Evolutionary conservation across 2,329 filamentous ascomycete species (phyloP).

Genomic region (Leptographium radiaticola): DNA sequence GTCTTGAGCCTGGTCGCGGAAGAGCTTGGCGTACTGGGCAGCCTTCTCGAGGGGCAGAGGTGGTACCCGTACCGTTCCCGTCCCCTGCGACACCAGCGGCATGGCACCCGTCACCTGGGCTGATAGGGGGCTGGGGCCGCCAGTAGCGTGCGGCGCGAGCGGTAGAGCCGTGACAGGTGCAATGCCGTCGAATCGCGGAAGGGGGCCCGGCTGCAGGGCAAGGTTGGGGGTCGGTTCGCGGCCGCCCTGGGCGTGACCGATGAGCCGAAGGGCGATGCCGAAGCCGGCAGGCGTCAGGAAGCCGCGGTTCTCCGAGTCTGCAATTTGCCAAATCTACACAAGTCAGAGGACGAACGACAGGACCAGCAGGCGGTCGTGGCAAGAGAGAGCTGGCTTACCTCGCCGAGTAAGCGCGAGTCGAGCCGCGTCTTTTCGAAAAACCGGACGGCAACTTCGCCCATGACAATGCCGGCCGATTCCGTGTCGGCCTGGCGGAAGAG

Average conservation of each 20-base stretch:
- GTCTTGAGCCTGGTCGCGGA: constrained; percentile 74
- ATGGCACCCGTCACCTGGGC: constrained; percentile 45
- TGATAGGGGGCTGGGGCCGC: constrained; percentile 25
- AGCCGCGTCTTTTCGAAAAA: constrained; percentile 97
- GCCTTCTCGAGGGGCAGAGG: constrained; percentile 81
- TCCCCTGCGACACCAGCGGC: constrained; percentile 7
- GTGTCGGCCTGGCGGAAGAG: constrained; percentile 89
- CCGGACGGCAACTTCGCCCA: constrained; percentile 88
- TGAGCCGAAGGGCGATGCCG: constrained; percentile 81
- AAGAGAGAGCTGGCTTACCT: constrained; percentile 41
- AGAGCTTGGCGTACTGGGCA: constrained; percentile 75
- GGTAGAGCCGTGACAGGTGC: constrained; percentile 20
- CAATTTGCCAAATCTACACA: constrained; percentile 90
- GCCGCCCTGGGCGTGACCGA: constrained; percentile 87
- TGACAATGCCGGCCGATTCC: constrained; percentile 84
- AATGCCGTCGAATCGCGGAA: constrained; percentile 84
- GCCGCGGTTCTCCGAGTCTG: constrained; percentile 90
- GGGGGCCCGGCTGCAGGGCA: constrained; percentile 72
- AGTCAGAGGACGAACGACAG: neutral
- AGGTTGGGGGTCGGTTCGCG: constrained; percentile 69
- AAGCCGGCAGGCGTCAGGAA: constrained; percentile 89
- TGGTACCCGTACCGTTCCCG: constrained; percentile 59
- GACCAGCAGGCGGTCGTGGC: too few species aligned
- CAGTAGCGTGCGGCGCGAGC: constrained; percentile 16
- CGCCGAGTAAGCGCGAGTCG: constrained; percentile 71